Conservation (phyloP, 78 protist species). For the Dictyostelium purpureum region DNA sequence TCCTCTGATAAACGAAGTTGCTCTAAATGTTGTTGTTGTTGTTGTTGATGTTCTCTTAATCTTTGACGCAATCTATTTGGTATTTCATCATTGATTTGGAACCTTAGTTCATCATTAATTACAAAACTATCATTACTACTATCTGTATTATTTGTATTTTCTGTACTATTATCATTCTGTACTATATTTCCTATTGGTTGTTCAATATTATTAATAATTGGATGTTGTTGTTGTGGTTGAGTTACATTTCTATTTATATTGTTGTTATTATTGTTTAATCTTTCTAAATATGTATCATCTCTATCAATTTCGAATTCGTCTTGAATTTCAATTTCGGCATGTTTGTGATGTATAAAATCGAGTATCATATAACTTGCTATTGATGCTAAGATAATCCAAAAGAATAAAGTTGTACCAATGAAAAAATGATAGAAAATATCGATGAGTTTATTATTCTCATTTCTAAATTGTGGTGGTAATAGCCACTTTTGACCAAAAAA, state of each 20-base stretch:
- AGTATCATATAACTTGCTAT: constrained; percentile 4
- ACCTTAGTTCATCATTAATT: neutral
- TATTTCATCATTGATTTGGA: neutral
- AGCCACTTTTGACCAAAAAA: constrained; percentile 32
- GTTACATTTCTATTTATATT: too few species aligned
- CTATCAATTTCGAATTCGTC: constrained; percentile 3
- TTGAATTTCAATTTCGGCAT: constrained; percentile 38
- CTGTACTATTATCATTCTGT: neutral
- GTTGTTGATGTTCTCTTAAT: constrained; percentile 6
- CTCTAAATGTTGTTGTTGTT: neutral
- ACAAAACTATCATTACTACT: neutral
- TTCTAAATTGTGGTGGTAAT: neutral
- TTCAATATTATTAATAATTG: neutral
- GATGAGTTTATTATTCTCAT: neutral
- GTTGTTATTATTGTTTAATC: too few species aligned
- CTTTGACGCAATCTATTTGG: constrained; percentile 14
- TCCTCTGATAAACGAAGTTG: neutral
- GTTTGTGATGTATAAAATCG: constrained; percentile 9
- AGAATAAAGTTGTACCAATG: constrained; percentile 42
- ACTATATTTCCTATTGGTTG: neutral
- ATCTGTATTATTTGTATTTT: neutral
- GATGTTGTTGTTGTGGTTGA: neutral
- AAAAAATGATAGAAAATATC: constrained; percentile 12
- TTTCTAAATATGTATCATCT: neutral
- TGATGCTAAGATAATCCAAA: constrained; percentile 24